Base-by-base conservation (phyloP, 768 basidiomycete species). In the Myochromella boudieri region DNA sequence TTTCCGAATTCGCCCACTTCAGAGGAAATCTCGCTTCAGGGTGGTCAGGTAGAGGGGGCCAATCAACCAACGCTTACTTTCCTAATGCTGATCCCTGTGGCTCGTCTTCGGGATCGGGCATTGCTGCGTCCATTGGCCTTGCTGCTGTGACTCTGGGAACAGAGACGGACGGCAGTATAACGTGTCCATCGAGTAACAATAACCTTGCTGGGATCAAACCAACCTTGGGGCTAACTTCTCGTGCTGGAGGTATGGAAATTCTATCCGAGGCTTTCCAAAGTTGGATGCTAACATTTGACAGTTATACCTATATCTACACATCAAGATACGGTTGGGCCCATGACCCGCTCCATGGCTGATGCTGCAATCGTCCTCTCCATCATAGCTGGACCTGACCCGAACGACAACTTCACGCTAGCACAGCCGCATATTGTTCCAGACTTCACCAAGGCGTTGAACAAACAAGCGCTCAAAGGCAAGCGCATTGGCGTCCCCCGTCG, bases 191-290 rank as follows among this genome's bases (percentile, higher is more conserved):
- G 0, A 69, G 68, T 52, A 60, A 70, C 15, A 82, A 82, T 42
- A 82, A 82, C 51, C 32, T 82, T 4, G 81, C 69, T 3, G 82
- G 81, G 0, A 78, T 84, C 37, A 82, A 81, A 53, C 78, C 82
- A 0, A 83, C 78, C 2, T 71, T 83, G 7, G 82, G 82, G 0
- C 60, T 81, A 26, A 81, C 79, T 3, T 82, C 80, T 4, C 69
- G 80, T 11, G 76, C 79, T 12, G 82, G 81, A 60, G 81, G 82
- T 77, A 47, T 33, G 60, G 34, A 6, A 8, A 34, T 31, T 24
- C 6, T 4, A 41, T 18, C 31, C 11, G 12, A 31, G 27, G 15
- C 8, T 21, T 28, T 12, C 25, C 14, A 24, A 54, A 25, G 15
- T 21, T 21, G 14, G n/a, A 51, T 40, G 6, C 29, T 37, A 10